Evolutionary conservation across 805 yeast genomes (phyloP).

Genomic region (Candida khao-thaluensis): DNA sequence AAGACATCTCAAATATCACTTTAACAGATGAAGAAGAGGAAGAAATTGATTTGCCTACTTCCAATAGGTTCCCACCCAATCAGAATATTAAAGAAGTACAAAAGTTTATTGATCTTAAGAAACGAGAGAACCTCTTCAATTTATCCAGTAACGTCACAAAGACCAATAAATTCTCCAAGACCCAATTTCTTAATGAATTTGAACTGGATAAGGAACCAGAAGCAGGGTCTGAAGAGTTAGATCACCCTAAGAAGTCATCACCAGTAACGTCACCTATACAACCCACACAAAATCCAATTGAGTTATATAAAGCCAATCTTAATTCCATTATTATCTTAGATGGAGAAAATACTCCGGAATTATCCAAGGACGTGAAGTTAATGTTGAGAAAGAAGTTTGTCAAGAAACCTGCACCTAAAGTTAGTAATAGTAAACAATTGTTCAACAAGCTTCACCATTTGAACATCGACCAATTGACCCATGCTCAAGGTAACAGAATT

Average conservation of each 20-base stretch:
- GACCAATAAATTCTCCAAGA: conserved; percentile 28
- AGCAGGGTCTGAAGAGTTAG: conserved; percentile 1
- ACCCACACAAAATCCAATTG: conserved; percentile 27
- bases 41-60: conserved; percentile 23
- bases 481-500: conserved; percentile 20
- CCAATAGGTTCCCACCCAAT: conserved; percentile 16
- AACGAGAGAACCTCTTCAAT: conserved; percentile 24
- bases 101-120: conserved; percentile 33
- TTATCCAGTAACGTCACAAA: not conserved
- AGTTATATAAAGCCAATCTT: conserved; percentile 33
- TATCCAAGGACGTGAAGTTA: conserved; percentile 13
- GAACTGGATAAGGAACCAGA: conserved; percentile 19
- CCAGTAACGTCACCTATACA: conserved; percentile 16
- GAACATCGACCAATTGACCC: conserved; percentile 44
- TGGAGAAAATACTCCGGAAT: conserved; percentile 7
- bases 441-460: conserved; percentile 12
- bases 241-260: conserved; percentile 4
- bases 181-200: conserved; percentile 34
- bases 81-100: conserved; percentile 33
- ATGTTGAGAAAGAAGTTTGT: conserved; percentile 12
- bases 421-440: conserved; percentile 6
- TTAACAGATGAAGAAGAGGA: conserved; percentile 43
- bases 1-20: conserved; percentile 30
- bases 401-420: conserved; percentile 4
- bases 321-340: conserved; percentile 19